phyloP scores from a whole-genome alignment of 2,329 filamentous ascomycete species.

The Pseudopithomyces maydicus region DNA sequence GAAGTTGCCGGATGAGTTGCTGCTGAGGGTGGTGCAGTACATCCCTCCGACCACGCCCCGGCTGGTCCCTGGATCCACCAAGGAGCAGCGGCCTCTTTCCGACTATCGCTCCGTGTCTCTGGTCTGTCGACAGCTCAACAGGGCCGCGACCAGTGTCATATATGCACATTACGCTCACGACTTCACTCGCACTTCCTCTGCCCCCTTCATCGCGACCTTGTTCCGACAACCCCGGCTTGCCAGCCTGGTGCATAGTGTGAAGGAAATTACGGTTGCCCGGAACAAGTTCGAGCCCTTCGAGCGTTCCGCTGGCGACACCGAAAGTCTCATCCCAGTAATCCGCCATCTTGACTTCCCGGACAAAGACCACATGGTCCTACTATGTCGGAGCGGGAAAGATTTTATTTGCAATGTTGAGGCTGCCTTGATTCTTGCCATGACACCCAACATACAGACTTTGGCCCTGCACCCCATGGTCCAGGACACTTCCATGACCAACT shows the following conservation, averaged over 20 bases:
- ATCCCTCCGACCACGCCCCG: not conserved
- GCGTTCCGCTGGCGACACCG: not conserved
- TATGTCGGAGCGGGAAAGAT: not conserved
- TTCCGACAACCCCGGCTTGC: not conserved
- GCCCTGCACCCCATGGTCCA: not conserved
- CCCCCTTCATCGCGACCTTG: not conserved
- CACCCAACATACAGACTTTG: not conserved
- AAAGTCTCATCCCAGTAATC: not conserved
- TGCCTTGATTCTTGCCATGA: conserved; percentile 1
- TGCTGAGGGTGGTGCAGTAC: not conserved
- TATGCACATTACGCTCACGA: conserved; percentile 1
- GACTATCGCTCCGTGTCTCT: not conserved
- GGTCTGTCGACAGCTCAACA: not conserved
- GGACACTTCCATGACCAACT: too few relatives aligned
- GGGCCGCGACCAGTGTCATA: not conserved
- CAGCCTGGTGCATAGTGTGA: not conserved
- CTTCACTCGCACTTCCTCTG: not conserved
- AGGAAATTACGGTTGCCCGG: not conserved
- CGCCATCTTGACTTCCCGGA: not conserved
- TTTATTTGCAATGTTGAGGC: not conserved
- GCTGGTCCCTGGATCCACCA: not conserved
- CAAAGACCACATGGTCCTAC: not conserved
- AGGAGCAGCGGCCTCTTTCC: not conserved
- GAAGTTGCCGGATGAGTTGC: not conserved
- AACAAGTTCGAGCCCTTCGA: not conserved